Evolutionary conservation across 208 protist species (phyloP).

Genomic region (Trypanosoma congolense): DNA sequence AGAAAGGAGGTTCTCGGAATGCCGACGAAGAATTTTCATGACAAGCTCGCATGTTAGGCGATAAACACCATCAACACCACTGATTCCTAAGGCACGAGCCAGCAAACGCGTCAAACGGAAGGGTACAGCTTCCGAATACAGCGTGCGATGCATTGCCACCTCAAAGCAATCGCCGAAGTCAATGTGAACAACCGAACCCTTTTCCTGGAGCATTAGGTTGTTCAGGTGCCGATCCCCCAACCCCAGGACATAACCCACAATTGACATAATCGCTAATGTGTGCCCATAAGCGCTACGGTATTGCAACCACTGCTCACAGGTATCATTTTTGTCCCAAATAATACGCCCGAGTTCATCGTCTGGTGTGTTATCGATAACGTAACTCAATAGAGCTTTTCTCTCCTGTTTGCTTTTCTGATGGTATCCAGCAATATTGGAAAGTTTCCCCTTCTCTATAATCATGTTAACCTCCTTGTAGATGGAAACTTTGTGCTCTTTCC

Average conservation of each 20-base stretch:
- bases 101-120: conserved; percentile 99
- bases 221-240: conserved; percentile 99
- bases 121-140: conserved; percentile 99
- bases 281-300: conserved; percentile 97
- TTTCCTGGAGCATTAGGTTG: conserved; percentile 99
- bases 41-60: conserved; percentile 96
- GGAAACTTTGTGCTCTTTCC: conserved; percentile 58
- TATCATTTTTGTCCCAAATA: conserved; percentile 97
- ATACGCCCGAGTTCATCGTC: conserved; percentile 94
- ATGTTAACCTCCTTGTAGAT: conserved; percentile 87
- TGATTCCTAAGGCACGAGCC: conserved; percentile 97
- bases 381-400: conserved; percentile 84
- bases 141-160: conserved; percentile 97
- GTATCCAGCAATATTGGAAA: conserved; percentile 82
- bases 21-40: conserved; percentile 97
- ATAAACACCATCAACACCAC: conserved; percentile 98
- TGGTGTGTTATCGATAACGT: conserved; percentile 91
- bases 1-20: conserved; percentile 98
- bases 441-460: conserved; percentile 61
- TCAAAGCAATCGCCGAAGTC: conserved; percentile 99
- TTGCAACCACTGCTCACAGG: conserved; percentile 98
- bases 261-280: conserved; percentile 98
- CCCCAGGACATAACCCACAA: conserved; percentile 98
- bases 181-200: conserved; percentile 99
- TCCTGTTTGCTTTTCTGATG: conserved; percentile 71